Percentiles rank a stretch among this genome's conserved stretches.
Evolutionary conservation across 2,329 filamentous ascomycete genomes (phyloP).

Genomic region (Talaromyces verruculosus): DNA sequence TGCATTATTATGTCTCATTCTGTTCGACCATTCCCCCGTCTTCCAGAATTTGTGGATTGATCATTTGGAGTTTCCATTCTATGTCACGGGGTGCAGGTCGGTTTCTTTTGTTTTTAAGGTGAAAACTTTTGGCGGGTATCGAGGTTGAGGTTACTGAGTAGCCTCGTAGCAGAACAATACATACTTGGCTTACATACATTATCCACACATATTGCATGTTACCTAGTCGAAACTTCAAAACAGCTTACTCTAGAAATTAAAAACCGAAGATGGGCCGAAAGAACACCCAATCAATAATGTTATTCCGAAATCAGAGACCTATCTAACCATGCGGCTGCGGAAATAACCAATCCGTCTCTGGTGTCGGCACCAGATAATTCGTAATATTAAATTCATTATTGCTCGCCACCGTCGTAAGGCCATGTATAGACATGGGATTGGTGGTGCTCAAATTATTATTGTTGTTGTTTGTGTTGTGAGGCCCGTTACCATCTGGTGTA

Average conservation of each 20-base stretch:
- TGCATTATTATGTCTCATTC: slow-evolving; percentile 1
- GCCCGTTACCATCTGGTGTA: slow-evolving; percentile 12
- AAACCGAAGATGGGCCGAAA: background rate
- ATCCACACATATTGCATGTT: background rate
- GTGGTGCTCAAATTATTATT: slow-evolving; percentile 27
- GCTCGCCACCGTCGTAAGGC: slow-evolving; percentile 29
- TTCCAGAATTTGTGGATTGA: background rate
- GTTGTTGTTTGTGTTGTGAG: slow-evolving; percentile 24
- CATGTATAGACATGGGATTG: slow-evolving; percentile 41
- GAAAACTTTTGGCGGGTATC: background rate
- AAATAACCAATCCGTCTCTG: slow-evolving; percentile 50
- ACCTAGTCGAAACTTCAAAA: background rate
- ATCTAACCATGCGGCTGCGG: slow-evolving; percentile 21
- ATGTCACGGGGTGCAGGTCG: background rate
- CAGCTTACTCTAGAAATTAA: no score
- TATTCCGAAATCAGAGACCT: background rate
- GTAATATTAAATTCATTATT: slow-evolving; percentile 47
- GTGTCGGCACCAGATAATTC: slow-evolving; percentile 48
- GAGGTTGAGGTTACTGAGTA: background rate
- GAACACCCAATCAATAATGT: background rate
- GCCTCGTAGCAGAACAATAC: slow-evolving; percentile 2
- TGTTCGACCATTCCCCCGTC: background rate
- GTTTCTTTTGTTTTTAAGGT: background rate
- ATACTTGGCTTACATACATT: slow-evolving; percentile 1
- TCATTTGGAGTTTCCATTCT: background rate